Conservation (phyloP, 106 monocot genomes). For the Xerophyta viscosa region DNA sequence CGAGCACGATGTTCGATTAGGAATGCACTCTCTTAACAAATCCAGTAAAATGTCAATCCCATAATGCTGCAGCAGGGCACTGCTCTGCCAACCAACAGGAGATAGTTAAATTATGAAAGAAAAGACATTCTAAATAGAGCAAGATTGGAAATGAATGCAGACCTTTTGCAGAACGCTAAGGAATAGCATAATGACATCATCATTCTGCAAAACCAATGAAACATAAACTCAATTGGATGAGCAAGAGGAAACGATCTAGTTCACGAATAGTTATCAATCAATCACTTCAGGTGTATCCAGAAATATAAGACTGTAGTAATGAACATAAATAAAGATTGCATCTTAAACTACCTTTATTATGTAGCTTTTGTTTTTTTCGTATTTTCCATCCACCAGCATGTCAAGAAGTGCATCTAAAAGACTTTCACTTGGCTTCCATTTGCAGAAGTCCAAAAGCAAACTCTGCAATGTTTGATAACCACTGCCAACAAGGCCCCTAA, state of each 20-base stretch:
- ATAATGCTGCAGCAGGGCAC: conserved; percentile 61
- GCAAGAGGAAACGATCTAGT: too few relatives aligned
- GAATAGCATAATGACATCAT: conserved; percentile 85
- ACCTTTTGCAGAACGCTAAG: conserved; percentile 81
- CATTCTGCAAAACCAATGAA: conserved; percentile 57
- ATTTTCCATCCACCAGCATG: conserved; percentile 98
- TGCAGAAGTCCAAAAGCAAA: conserved; percentile 83
- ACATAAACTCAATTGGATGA: background rate
- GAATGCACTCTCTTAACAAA: conserved; percentile 74
- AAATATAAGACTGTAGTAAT: too few relatives aligned
- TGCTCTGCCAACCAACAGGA: conserved; percentile 80
- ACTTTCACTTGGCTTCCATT: conserved; percentile 56
- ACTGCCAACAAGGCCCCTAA: conserved; percentile 77
- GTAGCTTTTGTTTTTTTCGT: conserved; percentile 29
- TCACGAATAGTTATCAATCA: too few relatives aligned
- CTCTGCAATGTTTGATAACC: conserved; percentile 97
- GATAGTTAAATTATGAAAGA: conserved; percentile 6
- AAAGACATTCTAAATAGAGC: background rate
- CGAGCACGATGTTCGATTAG: conserved; percentile 69
- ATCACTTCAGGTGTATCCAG: too few relatives aligned
- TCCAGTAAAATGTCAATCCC: conserved; percentile 69
- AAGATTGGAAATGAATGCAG: conserved; percentile 7
- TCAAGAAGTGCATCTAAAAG: conserved; percentile 86
- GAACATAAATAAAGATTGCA: background rate
- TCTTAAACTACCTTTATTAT: conserved; percentile 68